Base-by-base conservation (phyloP, 768 basidiomycete species). In the Suillus sp. region DNA sequence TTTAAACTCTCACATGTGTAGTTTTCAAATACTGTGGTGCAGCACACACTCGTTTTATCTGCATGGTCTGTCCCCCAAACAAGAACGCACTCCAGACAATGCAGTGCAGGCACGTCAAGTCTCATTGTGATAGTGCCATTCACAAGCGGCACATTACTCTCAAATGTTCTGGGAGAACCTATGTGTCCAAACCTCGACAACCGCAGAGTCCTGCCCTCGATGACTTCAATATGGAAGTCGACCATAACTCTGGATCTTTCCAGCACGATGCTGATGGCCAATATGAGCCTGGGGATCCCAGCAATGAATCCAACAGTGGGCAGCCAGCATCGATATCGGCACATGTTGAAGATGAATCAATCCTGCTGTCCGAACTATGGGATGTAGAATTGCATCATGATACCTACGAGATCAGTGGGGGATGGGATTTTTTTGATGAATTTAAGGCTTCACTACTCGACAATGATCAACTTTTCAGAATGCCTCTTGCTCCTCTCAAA, bases 401-500 rank as follows among this genome's bases (percentile, higher is more conserved):
- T 22, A 14, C 10, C 4, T 59, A 59, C 11, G n/a, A 59, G 18
- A 59, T 59, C 16, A 27, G 25, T 2, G 16, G 38, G 4, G 40
- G 57, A 10, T 4, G 4, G 25, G 40, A 59, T 18, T 11, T 43
- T 25, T 59, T 59, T 27, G 38, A 59, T 2, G 40, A 59, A 18
- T 32, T 59, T 18, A 43, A 59, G 20, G 57, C 57, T 40, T 38
- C 25, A 4, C 35, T 59, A 42, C 16, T 40, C 7, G 38, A 59
- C 4, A 16, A 11, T 16, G 38, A 18, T 18, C 7, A 35, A 27
- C 25, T 43, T 4, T 9, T 59, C n/a, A 4, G 1, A 13, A 59
- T 11, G 32, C 57, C 57, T 10, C 25, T 59, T 4, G 35, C 57
- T 59, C 40, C 57, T 59, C 27, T 59, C 25, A 32, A 59, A 25